Base-by-base conservation (phyloP, 345 rosid species). In the Boechera divaricarpa region DNA sequence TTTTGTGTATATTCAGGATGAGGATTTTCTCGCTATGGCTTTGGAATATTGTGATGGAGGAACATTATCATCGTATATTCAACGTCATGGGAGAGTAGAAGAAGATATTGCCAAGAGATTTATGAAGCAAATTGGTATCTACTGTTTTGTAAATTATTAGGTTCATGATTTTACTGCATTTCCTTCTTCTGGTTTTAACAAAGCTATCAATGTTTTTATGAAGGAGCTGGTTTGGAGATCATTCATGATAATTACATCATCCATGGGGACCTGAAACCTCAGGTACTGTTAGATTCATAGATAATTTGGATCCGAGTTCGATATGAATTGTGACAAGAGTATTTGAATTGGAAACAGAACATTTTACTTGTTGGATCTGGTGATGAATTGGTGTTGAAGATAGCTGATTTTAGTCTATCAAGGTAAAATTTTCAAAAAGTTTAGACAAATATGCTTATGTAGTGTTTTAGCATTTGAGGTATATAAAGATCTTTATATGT, bases 331-430 rank as follows among this genome's bases (percentile, higher is more conserved):
- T 63, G 73, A 75, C 10, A 47, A 21, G 28, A 15, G 36, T 53
- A 35, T 61, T 66, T 80, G 36, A 69, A 69, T 64, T 75, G 65
- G 63, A 54, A 49, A 63, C 79, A 89, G 92, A 89, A 91, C 80
- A 86, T 91, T 65, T 77, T 91, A 67, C 63, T 87, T 11, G 77
- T 83, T 28, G 84, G 86, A 47, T 48, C 75, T 39, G 85, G 83
- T 62, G 75, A 59, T 44, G 83, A 85, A 52, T 64, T 57, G 38
- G 85, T 84, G 73, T 86, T 91, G 76, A 91, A 87, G 85, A 86
- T 91, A 67, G 87, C 97, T 73, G 92, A 91, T 81, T 91, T 91
- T 80, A 88, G 97, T 65, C 85, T 89, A 35, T 79, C 91, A 67
- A 83, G 97, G 97, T 91, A 83, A 75, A 9, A 0, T 6, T 63